phyloP scores from a whole-genome alignment of 345 rosid species.

The Arabis hirsuta region DNA sequence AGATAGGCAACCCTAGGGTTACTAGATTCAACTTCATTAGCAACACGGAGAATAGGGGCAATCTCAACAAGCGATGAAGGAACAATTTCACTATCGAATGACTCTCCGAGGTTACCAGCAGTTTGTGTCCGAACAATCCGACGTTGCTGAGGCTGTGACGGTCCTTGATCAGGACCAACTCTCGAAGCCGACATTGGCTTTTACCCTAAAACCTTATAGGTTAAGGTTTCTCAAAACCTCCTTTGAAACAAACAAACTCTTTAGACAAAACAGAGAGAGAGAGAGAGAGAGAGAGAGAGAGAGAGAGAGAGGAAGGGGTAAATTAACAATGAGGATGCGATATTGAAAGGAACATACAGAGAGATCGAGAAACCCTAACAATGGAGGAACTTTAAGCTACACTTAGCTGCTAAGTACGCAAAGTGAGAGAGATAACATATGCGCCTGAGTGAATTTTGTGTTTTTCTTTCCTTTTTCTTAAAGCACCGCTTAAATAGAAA shows the following conservation, averaged over 20 bases:
- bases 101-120: slow-evolving; percentile 89
- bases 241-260: slow-evolving; percentile 3
- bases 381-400: slow-evolving; percentile 50
- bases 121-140: slow-evolving; percentile 87
- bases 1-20: slow-evolving; percentile 97
- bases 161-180: slow-evolving; percentile 57
- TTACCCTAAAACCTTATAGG: slow-evolving; percentile 33
- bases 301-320: too few relatives aligned
- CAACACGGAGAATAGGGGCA: slow-evolving; percentile 99
- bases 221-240: neutral
- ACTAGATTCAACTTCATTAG: slow-evolving; percentile 92
- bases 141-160: slow-evolving; percentile 55
- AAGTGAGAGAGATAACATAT: slow-evolving; percentile 23
- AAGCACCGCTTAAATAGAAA: slow-evolving; percentile 18
- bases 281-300: neutral
- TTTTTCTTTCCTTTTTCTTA: slow-evolving; percentile 1
- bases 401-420: slow-evolving; percentile 53
- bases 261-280: neutral
- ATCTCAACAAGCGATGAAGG: slow-evolving; percentile 94
- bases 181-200: slow-evolving; percentile 57
- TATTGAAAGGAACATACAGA: slow-evolving; percentile 30
- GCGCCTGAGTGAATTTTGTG: slow-evolving; percentile 29
- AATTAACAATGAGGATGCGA: slow-evolving; percentile 22
- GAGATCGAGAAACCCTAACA: slow-evolving; percentile 45
- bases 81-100: slow-evolving; percentile 95